A percentile compares a stretch with the other conserved stretches of the same genome.
Conservation (phyloP, 2,329 filamentous ascomycete genomes). For the Pseudocercospora cruenta region DNA sequence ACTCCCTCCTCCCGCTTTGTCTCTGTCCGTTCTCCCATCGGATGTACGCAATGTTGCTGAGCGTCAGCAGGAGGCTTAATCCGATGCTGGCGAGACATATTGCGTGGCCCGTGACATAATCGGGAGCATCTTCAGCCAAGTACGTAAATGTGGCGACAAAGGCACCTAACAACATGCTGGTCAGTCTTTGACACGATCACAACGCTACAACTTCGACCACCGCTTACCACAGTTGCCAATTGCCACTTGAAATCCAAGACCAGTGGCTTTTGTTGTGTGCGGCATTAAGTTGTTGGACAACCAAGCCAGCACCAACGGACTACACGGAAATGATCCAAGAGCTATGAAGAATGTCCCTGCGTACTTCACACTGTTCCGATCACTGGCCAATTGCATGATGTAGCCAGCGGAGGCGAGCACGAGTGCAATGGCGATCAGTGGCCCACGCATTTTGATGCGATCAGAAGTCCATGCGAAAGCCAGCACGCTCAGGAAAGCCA, state of each 20-base stretch:
- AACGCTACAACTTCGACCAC: neutral
- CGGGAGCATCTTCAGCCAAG: conserved; percentile 47
- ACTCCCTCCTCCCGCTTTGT: conserved; percentile 44
- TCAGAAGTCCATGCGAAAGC: conserved; percentile 35
- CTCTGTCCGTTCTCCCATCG: conserved; percentile 46
- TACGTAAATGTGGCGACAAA: conserved; percentile 53
- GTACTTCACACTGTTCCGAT: conserved; percentile 42
- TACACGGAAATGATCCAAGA: conserved; percentile 39
- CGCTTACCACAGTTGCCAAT: conserved; percentile 43
- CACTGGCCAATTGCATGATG: conserved; percentile 42
- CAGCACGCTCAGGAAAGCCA: conserved; percentile 37
- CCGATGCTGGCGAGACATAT: conserved; percentile 48
- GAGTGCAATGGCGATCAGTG: conserved; percentile 36
- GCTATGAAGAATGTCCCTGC: conserved; percentile 47
- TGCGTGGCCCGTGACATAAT: conserved; percentile 46
- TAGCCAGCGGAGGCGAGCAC: conserved; percentile 43
- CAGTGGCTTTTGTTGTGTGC: conserved; percentile 49
- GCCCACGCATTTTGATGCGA: conserved; percentile 39
- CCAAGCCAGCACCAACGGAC: conserved; percentile 43
- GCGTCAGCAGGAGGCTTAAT: conserved; percentile 40
- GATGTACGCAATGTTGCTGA: conserved; percentile 44
- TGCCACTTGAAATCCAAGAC: conserved; percentile 47
- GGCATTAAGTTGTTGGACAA: conserved; percentile 50
- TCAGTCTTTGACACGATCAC: neutral
- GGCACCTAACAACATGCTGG: conserved; percentile 32